Evolutionary conservation across 371 early-diverging fungal genomes (phyloP).

Genomic region (Dinochytrium kinnereticum): DNA sequence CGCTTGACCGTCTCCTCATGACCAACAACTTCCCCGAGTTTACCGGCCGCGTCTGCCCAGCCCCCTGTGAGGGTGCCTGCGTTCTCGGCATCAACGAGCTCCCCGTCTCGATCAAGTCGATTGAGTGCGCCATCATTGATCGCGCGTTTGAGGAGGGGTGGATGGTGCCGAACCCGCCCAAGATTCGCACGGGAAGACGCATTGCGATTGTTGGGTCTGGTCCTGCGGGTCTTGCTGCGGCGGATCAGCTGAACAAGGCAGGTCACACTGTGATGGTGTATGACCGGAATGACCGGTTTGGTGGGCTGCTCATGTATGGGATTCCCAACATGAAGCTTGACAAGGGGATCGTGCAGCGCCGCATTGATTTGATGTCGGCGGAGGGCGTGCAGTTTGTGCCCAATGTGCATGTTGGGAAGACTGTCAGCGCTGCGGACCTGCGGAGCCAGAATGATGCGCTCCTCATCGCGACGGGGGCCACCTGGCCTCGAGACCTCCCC

Average conservation of each 20-base stretch:
- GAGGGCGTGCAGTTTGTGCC: conserved; percentile 91
- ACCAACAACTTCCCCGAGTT: conserved; percentile 97
- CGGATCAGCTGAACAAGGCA: conserved; percentile 96
- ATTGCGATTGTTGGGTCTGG: conserved; percentile 94
- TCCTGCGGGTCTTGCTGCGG: conserved; percentile 94
- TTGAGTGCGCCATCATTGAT: conserved; percentile 97
- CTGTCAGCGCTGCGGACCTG: conserved; percentile 71
- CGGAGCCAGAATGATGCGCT: conserved; percentile 76
- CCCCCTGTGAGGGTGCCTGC: conserved; percentile 94
- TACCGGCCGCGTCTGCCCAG: conserved; percentile 89
- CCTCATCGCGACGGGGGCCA: conserved; percentile 92
- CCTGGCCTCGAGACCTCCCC: conserved; percentile 94
- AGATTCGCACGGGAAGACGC: conserved; percentile 77
- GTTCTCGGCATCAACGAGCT: conserved; percentile 88
- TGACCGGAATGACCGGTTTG: conserved; percentile 93
- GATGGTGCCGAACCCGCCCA: conserved; percentile 86
- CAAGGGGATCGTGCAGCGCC: conserved; percentile 90
- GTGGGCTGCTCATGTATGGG: conserved; percentile 97
- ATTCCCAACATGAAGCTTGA: conserved; percentile 99
- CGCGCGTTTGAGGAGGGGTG: conserved; percentile 94
- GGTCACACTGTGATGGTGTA: conserved; percentile 94
- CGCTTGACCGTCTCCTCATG: conserved; percentile 88
- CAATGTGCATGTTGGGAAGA: conserved; percentile 85
- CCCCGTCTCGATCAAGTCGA: conserved; percentile 95
- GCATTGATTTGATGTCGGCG: conserved; percentile 87